These are phyloP conservation scores for Shiraia sp. DNA, from an alignment of 2,329 filamentous ascomycete genomes.

Conservation along the genomic window DNA sequence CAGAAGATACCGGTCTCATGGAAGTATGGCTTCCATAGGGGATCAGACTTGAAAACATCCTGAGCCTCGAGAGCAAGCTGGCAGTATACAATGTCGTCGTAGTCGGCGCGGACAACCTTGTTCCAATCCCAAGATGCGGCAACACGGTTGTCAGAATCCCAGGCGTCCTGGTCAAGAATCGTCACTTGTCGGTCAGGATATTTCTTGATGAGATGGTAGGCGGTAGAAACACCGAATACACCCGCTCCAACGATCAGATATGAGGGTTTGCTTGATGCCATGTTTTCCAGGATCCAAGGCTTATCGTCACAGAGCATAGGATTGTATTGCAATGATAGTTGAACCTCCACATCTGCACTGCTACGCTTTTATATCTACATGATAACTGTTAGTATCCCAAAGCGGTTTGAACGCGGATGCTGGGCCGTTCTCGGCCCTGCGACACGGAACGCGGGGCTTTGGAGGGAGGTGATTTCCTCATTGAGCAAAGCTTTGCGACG, in stretches of 20 bases:
- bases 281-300: constrained; percentile 20
- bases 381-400: constrained; percentile 8
- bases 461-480: constrained; percentile 32
- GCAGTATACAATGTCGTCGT: constrained; percentile 67
- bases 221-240: constrained; percentile 44
- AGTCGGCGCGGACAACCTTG: constrained; percentile 72
- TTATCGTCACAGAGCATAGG: constrained; percentile 20
- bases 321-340: constrained; percentile 12
- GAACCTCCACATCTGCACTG: constrained; percentile 3
- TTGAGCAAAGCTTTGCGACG: constrained; percentile 34
- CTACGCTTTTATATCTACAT: constrained; percentile 22
- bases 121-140: constrained; percentile 75
- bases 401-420: constrained; percentile 10
- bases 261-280: constrained; percentile 34
- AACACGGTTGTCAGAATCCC: constrained; percentile 37
- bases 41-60: constrained; percentile 62
- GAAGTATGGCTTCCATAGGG: constrained; percentile 59
- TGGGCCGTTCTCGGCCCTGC: constrained; percentile 27
- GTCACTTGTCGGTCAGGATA: constrained; percentile 48
- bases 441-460: constrained; percentile 28
- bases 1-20: constrained; percentile 58
- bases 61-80: constrained; percentile 68
- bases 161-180: constrained; percentile 44
- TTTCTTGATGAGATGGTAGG: constrained; percentile 46
- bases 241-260: constrained; percentile 44